Percentiles rank a stretch among this genome's conserved stretches.
Evolutionary conservation across 192 early-diverging fungal species (phyloP).

Genomic region (Allomyces javanicus): DNA sequence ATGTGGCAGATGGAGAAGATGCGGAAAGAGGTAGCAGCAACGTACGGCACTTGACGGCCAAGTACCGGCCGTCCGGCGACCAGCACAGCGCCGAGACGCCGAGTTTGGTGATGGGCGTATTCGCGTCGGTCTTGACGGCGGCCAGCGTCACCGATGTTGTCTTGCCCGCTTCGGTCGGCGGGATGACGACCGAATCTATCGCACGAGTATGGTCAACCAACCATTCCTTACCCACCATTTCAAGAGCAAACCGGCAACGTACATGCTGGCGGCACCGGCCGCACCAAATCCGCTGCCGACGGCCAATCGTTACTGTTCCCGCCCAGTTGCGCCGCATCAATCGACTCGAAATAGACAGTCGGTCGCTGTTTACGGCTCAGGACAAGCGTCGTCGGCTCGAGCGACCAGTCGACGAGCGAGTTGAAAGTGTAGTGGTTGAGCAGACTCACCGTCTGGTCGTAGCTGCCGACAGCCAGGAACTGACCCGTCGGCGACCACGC

Average conservation of each 20-base stretch:
- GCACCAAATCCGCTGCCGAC: background rate
- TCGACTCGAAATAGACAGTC: background rate
- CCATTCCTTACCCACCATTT: background rate
- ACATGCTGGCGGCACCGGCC: background rate
- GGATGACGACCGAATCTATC: background rate
- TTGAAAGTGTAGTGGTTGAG: constrained; percentile 54
- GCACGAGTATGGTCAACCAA: background rate
- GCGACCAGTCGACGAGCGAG: constrained; percentile 25
- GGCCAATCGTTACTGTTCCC: background rate
- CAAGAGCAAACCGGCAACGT: background rate
- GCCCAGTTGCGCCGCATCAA: background rate
- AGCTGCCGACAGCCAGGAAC: constrained; percentile 65
- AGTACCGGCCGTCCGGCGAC: background rate
- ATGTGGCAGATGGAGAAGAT: too few species aligned
- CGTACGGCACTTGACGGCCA: background rate
- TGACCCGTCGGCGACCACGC: constrained; percentile 56
- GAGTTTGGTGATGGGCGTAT: background rate
- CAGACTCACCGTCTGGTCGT: constrained; percentile 61
- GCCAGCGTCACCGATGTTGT: background rate
- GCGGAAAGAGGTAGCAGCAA: background rate
- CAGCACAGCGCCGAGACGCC: background rate
- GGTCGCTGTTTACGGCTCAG: background rate
- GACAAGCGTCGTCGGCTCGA: background rate
- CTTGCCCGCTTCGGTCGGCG: background rate
- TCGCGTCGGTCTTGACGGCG: background rate